phyloP scores from a whole-genome alignment of 345 rosid species.

The Iberis pinnata region DNA sequence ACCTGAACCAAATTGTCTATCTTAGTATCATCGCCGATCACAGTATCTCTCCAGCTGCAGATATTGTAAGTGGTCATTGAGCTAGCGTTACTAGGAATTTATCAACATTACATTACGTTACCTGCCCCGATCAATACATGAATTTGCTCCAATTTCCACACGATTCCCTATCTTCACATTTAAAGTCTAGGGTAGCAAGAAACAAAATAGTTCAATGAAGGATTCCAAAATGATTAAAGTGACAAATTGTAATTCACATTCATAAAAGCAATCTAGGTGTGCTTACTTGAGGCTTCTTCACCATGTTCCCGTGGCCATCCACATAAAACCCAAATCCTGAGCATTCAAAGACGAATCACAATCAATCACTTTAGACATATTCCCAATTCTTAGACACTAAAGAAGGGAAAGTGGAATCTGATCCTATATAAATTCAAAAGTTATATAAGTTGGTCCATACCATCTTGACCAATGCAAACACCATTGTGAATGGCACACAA shows the following conservation, averaged over 20 bases:
- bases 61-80: slow-evolving; percentile 1
- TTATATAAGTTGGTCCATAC: slow-evolving; percentile 31
- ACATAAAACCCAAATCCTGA: slow-evolving; percentile 83
- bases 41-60: slow-evolving; percentile 86
- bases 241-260: background rate
- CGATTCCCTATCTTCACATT: slow-evolving; percentile 55
- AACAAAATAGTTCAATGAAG: background rate
- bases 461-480: slow-evolving; percentile 86
- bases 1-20: slow-evolving; percentile 90
- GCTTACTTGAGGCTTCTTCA: slow-evolving; percentile 83
- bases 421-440: background rate
- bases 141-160: slow-evolving; percentile 82
- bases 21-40: slow-evolving; percentile 66
- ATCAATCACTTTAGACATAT: background rate
- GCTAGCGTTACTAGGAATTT: background rate
- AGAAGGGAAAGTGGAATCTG: background rate
- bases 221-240: background rate
- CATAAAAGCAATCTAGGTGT: slow-evolving; percentile 6
- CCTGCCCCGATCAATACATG: slow-evolving; percentile 93
- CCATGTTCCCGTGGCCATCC: slow-evolving; percentile 55
- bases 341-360: slow-evolving; percentile 12
- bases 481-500: slow-evolving; percentile 68
- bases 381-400: background rate
- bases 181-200: slow-evolving; percentile 37
- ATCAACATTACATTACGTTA: slow-evolving; percentile 3